Percentiles rank a stretch among this genome's conserved stretches.
Evolutionary conservation across 345 rosid genomes (phyloP).

Genomic region (Chamaenerion angustifolium): DNA sequence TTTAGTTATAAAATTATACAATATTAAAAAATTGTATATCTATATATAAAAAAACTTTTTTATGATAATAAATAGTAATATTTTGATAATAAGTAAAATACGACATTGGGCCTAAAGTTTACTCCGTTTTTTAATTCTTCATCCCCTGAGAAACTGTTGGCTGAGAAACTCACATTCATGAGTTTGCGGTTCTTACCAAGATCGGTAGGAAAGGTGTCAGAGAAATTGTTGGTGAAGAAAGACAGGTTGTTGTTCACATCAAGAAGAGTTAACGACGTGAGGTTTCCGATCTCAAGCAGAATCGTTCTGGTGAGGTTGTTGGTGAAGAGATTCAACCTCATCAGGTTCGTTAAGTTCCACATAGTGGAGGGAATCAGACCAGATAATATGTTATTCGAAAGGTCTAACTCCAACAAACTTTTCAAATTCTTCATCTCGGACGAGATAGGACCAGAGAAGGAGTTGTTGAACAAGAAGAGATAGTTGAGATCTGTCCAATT

Average conservation of each 20-base stretch:
- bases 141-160: constrained; percentile 51
- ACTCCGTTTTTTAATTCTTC: too few relatives aligned
- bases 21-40: too few relatives aligned
- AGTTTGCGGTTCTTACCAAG: constrained; percentile 29
- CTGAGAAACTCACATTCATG: constrained; percentile 27
- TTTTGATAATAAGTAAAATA: too few relatives aligned
- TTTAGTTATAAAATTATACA: too few relatives aligned
- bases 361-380: constrained; percentile 33
- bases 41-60: too few relatives aligned
- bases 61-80: too few relatives aligned
- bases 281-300: constrained; percentile 39
- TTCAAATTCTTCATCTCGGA: constrained; percentile 30
- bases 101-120: too few relatives aligned
- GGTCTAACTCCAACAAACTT: constrained; percentile 15
- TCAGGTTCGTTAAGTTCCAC: constrained; percentile 35
- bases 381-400: constrained; percentile 36
- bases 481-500: constrained; percentile 13
- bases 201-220: constrained; percentile 33
- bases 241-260: constrained; percentile 39
- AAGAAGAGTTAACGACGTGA: constrained; percentile 19
- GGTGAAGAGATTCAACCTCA: constrained; percentile 21
- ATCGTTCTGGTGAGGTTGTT: constrained; percentile 39
- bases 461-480: constrained; percentile 30
- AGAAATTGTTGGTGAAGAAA: constrained; percentile 35
- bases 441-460: constrained; percentile 36